phyloP scores from a whole-genome alignment of 192 early-diverging fungal genomes.

The Paraglomus brasilianum region DNA sequence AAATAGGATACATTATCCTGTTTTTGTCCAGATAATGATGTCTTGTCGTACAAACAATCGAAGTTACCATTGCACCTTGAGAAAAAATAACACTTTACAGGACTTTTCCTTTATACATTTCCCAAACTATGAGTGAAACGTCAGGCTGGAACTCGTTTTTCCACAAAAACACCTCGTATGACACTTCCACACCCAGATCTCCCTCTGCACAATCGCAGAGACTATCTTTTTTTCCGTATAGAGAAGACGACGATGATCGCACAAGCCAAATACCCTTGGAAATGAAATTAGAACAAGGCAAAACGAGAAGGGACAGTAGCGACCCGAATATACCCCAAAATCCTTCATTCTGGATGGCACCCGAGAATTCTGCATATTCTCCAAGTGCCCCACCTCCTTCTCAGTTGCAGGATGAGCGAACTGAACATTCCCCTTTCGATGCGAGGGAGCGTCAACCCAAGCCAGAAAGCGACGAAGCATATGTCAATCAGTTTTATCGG shows the following conservation, averaged over 20 bases:
- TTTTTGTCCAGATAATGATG: too few relatives aligned
- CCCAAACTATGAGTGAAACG: too few relatives aligned
- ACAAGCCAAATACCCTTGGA: not conserved
- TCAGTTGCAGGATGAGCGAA: not conserved
- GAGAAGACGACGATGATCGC: not conserved
- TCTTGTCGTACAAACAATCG: too few relatives aligned
- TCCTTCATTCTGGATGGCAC: not conserved
- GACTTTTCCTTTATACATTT: too few relatives aligned
- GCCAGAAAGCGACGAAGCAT: slow-evolving; percentile 15
- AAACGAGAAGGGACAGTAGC: not conserved
- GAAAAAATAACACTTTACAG: too few relatives aligned
- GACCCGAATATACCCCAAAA: not conserved
- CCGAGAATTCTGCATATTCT: not conserved
- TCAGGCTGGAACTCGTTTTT: slow-evolving; percentile 18
- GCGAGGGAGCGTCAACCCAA: not conserved
- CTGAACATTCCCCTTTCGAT: not conserved
- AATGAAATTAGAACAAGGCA: not conserved
- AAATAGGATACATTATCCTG: too few relatives aligned
- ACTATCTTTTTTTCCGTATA: not conserved
- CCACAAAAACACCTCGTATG: not conserved
- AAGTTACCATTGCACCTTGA: too few relatives aligned
- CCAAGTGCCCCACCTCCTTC: slow-evolving; percentile 26
- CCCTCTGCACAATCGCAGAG: not conserved
- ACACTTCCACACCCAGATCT: not conserved
- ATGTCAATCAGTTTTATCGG: slow-evolving; percentile 7